Evolutionary conservation across 129 eudicot species (phyloP).

Genomic region (Erigeron canadensis): DNA sequence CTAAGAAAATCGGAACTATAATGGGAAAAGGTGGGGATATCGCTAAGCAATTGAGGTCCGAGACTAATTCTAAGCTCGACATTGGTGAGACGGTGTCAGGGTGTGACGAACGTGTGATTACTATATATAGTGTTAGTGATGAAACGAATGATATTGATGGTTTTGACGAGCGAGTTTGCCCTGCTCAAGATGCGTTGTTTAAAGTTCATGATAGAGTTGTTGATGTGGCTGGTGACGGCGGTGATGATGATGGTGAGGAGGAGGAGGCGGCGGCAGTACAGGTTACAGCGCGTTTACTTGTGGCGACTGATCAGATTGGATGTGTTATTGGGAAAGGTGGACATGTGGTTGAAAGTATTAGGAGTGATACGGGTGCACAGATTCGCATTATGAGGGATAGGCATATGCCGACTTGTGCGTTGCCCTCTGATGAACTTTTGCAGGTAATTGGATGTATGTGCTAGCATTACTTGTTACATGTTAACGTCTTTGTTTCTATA

Average conservation of each 20-base stretch:
- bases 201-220: conserved; percentile 15
- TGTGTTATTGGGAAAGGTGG: conserved; percentile 27
- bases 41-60: conserved; percentile 69
- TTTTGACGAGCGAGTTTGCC: conserved; percentile 40
- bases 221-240: not conserved
- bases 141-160: conserved; percentile 69
- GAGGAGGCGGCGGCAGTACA: not conserved
- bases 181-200: conserved; percentile 20
- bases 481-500: not conserved
- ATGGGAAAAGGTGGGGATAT: conserved; percentile 91
- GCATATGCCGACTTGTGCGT: conserved; percentile 11
- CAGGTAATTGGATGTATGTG: not conserved
- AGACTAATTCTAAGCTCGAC: conserved; percentile 65
- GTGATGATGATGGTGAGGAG: not conserved
- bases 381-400: conserved; percentile 11
- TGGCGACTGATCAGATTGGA: conserved; percentile 1
- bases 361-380: conserved; percentile 9
- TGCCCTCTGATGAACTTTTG: conserved; percentile 14
- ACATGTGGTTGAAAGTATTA: conserved; percentile 5
- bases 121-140: conserved; percentile 63
- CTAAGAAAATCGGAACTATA: conserved; percentile 71
- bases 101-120: conserved; percentile 70
- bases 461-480: not conserved
- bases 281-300: conserved; percentile 7
- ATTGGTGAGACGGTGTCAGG: conserved; percentile 82